phyloP scores from a whole-genome alignment of 306 rosid genomes.

The Cucurbita maxima region DNA sequence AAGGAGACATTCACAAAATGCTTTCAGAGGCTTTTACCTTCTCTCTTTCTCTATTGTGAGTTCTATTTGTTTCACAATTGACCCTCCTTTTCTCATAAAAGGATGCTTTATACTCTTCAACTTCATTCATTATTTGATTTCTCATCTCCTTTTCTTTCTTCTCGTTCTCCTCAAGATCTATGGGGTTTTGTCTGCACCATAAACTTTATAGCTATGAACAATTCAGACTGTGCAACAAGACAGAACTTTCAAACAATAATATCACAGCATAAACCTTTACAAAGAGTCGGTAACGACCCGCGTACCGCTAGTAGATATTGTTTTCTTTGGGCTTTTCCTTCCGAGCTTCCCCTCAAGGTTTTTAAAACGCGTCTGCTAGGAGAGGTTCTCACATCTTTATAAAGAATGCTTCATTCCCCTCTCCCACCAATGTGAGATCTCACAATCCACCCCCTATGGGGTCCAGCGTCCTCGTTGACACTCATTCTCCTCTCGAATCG shows the following conservation, averaged over 20 bases:
- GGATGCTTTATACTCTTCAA: conserved; percentile 59
- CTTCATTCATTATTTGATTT: conserved; percentile 73
- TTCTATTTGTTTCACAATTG: conserved; percentile 54
- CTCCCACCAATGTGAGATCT: too few relatives aligned
- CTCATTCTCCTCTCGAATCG: too few relatives aligned
- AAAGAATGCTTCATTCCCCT: too few relatives aligned
- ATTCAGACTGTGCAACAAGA: not conserved
- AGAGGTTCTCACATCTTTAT: too few relatives aligned
- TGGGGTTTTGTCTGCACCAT: conserved; percentile 50
- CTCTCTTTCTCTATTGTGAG: conserved; percentile 70
- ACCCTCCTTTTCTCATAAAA: conserved; percentile 67
- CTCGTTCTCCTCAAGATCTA: conserved; percentile 80
- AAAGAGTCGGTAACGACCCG: not conserved
- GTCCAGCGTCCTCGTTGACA: too few relatives aligned
- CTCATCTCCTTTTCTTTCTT: conserved; percentile 69
- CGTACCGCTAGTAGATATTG: too few relatives aligned
- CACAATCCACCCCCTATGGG: too few relatives aligned
- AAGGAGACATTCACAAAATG: conserved; percentile 5
- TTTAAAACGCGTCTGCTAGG: too few relatives aligned
- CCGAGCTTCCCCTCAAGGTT: too few relatives aligned
- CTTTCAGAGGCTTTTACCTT: conserved; percentile 30
- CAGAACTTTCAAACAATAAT: not conserved
- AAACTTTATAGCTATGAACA: not conserved
- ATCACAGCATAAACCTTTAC: not conserved
- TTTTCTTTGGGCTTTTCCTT: too few relatives aligned